These are phyloP conservation scores for Bolboschoenoplectus hybrid DNA, from an alignment of 202 grass and related monocot species.

Conservation along the genomic window DNA sequence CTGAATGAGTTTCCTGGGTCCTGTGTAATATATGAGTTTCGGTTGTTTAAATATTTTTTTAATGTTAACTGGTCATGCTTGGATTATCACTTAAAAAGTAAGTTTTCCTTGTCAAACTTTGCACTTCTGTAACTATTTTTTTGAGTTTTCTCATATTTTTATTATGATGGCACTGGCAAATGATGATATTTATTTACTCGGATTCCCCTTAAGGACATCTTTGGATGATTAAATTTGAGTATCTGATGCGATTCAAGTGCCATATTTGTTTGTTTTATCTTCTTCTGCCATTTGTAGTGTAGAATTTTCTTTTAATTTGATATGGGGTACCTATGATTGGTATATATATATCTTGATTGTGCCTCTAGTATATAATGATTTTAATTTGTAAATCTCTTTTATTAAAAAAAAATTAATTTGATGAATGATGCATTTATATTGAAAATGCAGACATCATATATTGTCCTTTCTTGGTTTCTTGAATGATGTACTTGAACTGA, in stretches of 20 bases:
- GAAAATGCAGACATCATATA: too few relatives aligned
- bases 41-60: neutral
- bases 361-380: too few relatives aligned
- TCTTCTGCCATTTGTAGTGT: neutral
- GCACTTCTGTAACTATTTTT: neutral
- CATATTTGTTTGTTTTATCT: neutral
- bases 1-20: neutral
- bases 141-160: neutral
- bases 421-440: too few relatives aligned
- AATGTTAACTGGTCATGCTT: neutral
- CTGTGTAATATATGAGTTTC: neutral
- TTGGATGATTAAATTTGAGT: slow-evolving; percentile 90
- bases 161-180: slow-evolving; percentile 40
- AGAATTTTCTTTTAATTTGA: neutral
- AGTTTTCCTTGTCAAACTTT: neutral
- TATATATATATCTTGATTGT: neutral
- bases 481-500: neutral
- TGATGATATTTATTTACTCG: slow-evolving; percentile 62
- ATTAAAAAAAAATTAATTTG: too few relatives aligned
- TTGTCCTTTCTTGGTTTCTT: too few relatives aligned
- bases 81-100: neutral
- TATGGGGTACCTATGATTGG: neutral
- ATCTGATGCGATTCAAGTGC: slow-evolving; percentile 56
- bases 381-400: too few relatives aligned
- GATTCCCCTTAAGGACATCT: slow-evolving; percentile 99